A percentile compares a stretch with the other conserved stretches of the same genome.
Evolutionary conservation across 768 basidiomycete genomes (phyloP).

Genomic region (Rhodosporidiobolus odoratus): DNA sequence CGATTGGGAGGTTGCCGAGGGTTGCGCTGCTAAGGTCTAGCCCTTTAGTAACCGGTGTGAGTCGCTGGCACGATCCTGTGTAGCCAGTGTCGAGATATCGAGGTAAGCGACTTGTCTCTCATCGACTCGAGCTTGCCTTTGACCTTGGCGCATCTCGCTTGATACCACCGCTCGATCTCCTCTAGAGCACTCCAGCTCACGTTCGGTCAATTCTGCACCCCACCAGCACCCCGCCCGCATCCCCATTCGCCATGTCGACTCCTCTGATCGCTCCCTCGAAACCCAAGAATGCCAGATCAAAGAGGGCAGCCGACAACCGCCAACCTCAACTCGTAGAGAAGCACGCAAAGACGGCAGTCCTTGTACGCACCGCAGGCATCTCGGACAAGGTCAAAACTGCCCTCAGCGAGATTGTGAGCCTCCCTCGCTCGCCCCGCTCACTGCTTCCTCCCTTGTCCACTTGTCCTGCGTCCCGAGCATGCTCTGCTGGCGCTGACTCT

Average conservation of each 20-base stretch:
- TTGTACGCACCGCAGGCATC: slow-evolving; percentile 80
- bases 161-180: background rate
- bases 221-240: no score
- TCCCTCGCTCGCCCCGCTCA: slow-evolving; percentile 44
- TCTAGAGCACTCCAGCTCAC: background rate
- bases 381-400: slow-evolving; percentile 71
- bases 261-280: slow-evolving; percentile 50
- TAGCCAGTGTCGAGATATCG: no score
- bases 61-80: no score
- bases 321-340: slow-evolving; percentile 85
- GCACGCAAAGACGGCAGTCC: slow-evolving; percentile 73
- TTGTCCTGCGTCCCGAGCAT: background rate
- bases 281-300: slow-evolving; percentile 92
- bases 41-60: no score
- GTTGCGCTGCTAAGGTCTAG: background rate
- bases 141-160: no score
- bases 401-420: slow-evolving; percentile 81
- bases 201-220: background rate
- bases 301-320: slow-evolving; percentile 77
- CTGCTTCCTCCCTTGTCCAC: background rate
- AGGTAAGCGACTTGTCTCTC: no score
- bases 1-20: background rate
- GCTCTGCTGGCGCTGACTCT: background rate
- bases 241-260: slow-evolving; percentile 12
- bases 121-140: no score